phyloP scores from a whole-genome alignment of 768 basidiomycete genomes.

The Lyophyllum atratum region DNA sequence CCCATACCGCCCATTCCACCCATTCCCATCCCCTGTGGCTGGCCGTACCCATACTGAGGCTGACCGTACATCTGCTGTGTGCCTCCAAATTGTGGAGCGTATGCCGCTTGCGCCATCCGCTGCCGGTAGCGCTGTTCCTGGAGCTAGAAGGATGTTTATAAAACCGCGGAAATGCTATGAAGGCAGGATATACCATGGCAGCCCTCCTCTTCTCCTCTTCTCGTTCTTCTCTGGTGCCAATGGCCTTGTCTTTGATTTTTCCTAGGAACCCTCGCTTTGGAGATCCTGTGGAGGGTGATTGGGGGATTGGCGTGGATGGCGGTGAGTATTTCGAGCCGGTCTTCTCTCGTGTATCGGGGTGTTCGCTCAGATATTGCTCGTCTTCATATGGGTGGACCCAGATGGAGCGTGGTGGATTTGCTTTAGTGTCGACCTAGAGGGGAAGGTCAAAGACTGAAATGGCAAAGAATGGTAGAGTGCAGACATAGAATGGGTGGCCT shows the following conservation, averaged over 20 bases:
- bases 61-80: conserved; percentile 25
- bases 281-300: neutral
- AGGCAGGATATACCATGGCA: conserved; percentile 9
- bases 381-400: conserved; percentile 79
- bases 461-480: conserved; percentile 4
- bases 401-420: conserved; percentile 62
- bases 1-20: conserved; percentile 35
- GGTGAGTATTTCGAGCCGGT: neutral
- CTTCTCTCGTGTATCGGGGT: conserved; percentile 49
- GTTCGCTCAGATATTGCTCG: conserved; percentile 57
- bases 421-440: conserved; percentile 61
- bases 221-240: conserved; percentile 66
- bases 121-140: conserved; percentile 22
- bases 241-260: conserved; percentile 63
- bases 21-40: conserved; percentile 19
- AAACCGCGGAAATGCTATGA: neutral
- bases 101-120: conserved; percentile 17
- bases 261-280: conserved; percentile 56
- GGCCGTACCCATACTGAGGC: conserved; percentile 23
- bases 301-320: conserved; percentile 5
- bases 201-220: conserved; percentile 34
- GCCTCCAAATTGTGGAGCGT: neutral
- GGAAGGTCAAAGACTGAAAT: neutral
- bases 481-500: conserved; percentile 53
- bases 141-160: neutral